Base-by-base conservation (phyloP, 768 basidiomycete genomes). In the Leucosporidium scottii region DNA sequence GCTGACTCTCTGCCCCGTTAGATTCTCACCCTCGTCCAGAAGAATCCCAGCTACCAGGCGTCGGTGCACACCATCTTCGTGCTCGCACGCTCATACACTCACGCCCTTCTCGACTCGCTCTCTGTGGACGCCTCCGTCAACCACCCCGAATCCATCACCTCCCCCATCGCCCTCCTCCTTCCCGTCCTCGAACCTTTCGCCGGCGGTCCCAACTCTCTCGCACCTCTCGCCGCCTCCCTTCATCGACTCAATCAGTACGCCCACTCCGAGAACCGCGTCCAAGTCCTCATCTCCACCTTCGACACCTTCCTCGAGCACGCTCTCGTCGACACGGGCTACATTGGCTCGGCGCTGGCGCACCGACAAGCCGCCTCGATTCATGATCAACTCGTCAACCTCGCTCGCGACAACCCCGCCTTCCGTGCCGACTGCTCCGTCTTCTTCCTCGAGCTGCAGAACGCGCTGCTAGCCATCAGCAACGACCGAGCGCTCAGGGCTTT, bases 121-220 rank as follows among this genome's bases (percentile, higher is more conserved):
- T 27, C 55, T 0, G 10, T 71, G 28, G 28, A 60, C 21, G 17
- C 48, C 15, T 27, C 64, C 25, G 47, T 57, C 28, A 13, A 89
- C 49, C 88, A 87, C 56, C 78, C 89, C 56, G 88, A 23, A 3
- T 1, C 39, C 5, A 47, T 27, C 44, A 1, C 44, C 4, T 58
- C 57, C 2, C 57, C 59, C 15, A 23, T 59, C 39, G 18, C 59
- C 25, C 80, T 93, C 28, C 82, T 93, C 73, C 89, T 92, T 67
- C 90, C 89, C n/a, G 59, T 71, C 27, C 64, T 67, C 4, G 66
- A 67, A n/a, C 62, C 70, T 4, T 71, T 67, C 60, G 67, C 66
- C 25, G 66, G 70, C 50, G 66, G 65, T 0, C 54, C 62, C 0
- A 21, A 23, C 8, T 66, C 70, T 3, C 66, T 71, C n/a, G 0